These are phyloP conservation scores for Podila verticillata DNA, from an alignment of 192 early-diverging fungal species.

Conservation along the genomic window DNA sequence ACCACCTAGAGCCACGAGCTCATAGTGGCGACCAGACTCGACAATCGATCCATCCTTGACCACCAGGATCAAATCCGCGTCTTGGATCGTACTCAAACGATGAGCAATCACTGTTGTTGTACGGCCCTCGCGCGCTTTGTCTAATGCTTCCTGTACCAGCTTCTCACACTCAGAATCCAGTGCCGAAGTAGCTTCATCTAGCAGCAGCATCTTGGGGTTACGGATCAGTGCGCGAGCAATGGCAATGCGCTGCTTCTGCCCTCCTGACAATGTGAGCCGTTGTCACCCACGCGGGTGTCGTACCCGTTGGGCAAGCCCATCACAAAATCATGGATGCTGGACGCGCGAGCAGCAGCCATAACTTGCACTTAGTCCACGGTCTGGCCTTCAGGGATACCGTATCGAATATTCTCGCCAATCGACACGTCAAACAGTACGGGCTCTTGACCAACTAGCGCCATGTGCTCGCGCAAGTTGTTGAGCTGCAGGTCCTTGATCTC, in stretches of 20 bases:
- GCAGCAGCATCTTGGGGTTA: conserved; percentile 69
- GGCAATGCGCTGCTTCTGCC: conserved; percentile 75
- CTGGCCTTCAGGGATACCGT: conserved; percentile 56
- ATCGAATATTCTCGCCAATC: conserved; percentile 61
- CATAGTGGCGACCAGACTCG: conserved; percentile 75
- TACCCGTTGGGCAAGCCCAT: conserved; percentile 61
- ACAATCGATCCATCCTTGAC: conserved; percentile 69
- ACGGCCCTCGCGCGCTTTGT: conserved; percentile 68
- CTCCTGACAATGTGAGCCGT: conserved; percentile 68
- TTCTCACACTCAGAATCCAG: conserved; percentile 81
- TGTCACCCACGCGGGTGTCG: conserved; percentile 67
- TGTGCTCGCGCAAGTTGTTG: conserved; percentile 51
- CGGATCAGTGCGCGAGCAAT: conserved; percentile 76
- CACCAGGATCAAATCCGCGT: conserved; percentile 80
- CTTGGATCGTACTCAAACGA: conserved; percentile 84
- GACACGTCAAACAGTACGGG: conserved; percentile 45
- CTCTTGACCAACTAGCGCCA: conserved; percentile 62
- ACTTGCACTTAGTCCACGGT: conserved; percentile 55
- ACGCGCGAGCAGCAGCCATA: conserved; percentile 52
- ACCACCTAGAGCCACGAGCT: conserved; percentile 66
- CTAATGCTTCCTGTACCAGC: conserved; percentile 80
- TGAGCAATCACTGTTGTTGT: conserved; percentile 82
- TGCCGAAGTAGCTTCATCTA: conserved; percentile 85
- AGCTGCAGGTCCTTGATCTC: conserved; percentile 58
- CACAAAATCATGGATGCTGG: conserved; percentile 66